A percentile compares a stretch with the other conserved stretches of the same genome.
These are phyloP conservation scores for Actinomortierella ambigua DNA, from an alignment of 371 early-diverging fungal genomes.

Conservation along the genomic window DNA sequence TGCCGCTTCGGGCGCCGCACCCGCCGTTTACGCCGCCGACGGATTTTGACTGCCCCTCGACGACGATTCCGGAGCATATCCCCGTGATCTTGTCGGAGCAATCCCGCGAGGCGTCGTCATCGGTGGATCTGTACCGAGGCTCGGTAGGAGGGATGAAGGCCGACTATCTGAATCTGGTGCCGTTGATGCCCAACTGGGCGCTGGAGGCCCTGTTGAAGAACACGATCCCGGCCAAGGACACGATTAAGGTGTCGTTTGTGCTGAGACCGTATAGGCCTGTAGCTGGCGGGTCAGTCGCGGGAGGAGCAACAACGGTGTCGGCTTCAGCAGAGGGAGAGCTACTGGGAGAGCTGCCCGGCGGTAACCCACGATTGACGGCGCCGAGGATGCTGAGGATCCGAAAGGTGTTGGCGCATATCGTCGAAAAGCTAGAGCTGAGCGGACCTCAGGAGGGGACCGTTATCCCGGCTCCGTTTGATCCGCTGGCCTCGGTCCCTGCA, in stretches of 20 bases:
- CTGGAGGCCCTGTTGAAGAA: conserved; percentile 55
- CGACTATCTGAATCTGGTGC: conserved; percentile 49
- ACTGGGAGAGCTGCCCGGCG: conserved; percentile 45
- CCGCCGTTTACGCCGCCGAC: conserved; percentile 54
- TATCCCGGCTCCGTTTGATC: conserved; percentile 3
- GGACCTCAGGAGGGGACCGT: conserved; percentile 28
- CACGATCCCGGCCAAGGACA: conserved; percentile 70
- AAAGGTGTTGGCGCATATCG: conserved; percentile 82
- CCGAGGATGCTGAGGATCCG: conserved; percentile 87
- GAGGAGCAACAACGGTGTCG: background rate
- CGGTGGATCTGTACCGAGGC: conserved; percentile 78
- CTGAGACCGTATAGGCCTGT: conserved; percentile 70
- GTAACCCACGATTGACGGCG: conserved; percentile 78
- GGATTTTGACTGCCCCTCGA: conserved; percentile 60
- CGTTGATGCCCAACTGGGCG: conserved; percentile 57
- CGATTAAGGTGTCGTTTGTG: conserved; percentile 84
- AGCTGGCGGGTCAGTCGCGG: conserved; percentile 10
- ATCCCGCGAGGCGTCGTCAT: conserved; percentile 77
- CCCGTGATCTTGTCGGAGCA: conserved; percentile 82
- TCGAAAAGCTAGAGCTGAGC: conserved; percentile 68
- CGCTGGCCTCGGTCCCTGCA: conserved; percentile 18
- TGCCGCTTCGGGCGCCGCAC: conserved; percentile 28
- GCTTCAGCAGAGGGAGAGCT: conserved; percentile 21
- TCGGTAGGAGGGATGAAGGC: conserved; percentile 61
- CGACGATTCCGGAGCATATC: conserved; percentile 68